Percentiles rank a stretch among this genome's conserved stretches.
Conservation (phyloP, 305 asterid species). For the Withania somnifera region DNA sequence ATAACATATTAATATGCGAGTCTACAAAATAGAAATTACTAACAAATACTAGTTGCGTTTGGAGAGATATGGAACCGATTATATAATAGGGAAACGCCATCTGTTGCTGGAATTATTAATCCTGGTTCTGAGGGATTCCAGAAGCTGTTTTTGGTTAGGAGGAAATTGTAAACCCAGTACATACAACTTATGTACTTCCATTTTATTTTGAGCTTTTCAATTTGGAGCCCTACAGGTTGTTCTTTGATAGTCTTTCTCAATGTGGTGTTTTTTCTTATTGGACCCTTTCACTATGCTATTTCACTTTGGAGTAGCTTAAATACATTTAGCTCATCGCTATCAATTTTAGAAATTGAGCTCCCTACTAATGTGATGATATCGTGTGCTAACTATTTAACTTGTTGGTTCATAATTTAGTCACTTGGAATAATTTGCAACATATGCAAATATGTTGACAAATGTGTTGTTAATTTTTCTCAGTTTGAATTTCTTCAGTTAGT, state of each 20-base stretch:
- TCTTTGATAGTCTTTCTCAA: neutral
- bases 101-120: conserved; percentile 94
- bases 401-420: neutral
- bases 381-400: neutral
- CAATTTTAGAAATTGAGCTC: neutral
- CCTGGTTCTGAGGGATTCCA: conserved; percentile 99
- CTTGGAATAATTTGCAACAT: neutral
- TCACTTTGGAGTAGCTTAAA: neutral
- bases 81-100: conserved; percentile 92
- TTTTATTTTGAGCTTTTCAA: neutral
- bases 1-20: too few relatives aligned
- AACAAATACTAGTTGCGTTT: too few relatives aligned
- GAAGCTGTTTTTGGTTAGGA: conserved; percentile 97
- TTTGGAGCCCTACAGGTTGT: conserved; percentile 4
- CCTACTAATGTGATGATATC: neutral
- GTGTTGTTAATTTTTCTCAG: neutral
- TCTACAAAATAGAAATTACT: too few relatives aligned
- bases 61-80: too few relatives aligned
- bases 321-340: neutral
- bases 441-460: neutral
- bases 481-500: neutral
- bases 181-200: conserved; percentile 39
- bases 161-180: conserved; percentile 81
- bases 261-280: neutral
- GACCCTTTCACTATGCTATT: neutral